phyloP scores from a whole-genome alignment of 2,329 filamentous ascomycete species.

The Hymenoscyphus scutula region DNA sequence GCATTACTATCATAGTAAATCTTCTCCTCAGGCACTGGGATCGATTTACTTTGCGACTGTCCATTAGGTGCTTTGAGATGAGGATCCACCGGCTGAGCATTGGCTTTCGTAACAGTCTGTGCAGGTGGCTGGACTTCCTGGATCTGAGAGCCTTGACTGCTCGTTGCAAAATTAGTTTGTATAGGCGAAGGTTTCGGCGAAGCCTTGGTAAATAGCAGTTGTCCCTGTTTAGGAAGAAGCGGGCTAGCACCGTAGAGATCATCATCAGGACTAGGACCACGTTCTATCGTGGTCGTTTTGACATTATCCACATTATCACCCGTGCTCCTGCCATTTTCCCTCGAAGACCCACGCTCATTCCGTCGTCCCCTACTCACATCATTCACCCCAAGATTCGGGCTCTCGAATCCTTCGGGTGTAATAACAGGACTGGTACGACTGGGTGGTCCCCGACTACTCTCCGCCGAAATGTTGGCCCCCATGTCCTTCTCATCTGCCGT shows the following conservation, averaged over 20 bases:
- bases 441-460: background rate
- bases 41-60: background rate
- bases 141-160: background rate
- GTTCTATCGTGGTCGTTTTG: background rate
- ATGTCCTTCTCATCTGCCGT: slow-evolving; percentile 13
- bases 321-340: background rate
- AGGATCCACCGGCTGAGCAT: background rate
- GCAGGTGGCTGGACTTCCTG: background rate
- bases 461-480: background rate
- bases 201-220: background rate
- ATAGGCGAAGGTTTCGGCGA: slow-evolving; percentile 9
- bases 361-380: background rate
- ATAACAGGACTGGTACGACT: slow-evolving; percentile 5
- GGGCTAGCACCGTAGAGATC: slow-evolving; percentile 40
- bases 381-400: background rate
- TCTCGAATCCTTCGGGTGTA: slow-evolving; percentile 4
- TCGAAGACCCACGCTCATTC: slow-evolving; percentile 9
- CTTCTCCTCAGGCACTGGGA: background rate
- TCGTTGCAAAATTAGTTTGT: slow-evolving; percentile 2
- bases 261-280: slow-evolving; percentile 28
- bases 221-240: slow-evolving; percentile 18
- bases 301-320: background rate
- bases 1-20: slow-evolving; percentile 7
- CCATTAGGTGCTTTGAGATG: background rate
- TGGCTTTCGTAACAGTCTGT: background rate